Base-by-base conservation (phyloP, 2,329 filamentous ascomycete species). In the Parasarocladium wereldwijsianum region DNA sequence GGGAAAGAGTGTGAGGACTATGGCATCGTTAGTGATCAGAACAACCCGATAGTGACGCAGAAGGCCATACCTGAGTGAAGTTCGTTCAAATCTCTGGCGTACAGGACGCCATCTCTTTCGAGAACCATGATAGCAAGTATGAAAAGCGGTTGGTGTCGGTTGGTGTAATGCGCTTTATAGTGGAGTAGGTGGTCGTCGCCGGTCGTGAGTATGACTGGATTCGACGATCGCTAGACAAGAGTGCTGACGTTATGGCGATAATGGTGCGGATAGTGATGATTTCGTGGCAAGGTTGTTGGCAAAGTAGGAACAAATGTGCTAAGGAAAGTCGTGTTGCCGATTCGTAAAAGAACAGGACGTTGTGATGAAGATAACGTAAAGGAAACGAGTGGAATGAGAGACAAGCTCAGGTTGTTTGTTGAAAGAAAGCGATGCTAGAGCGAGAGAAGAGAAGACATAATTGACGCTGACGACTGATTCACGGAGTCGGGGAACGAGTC, bases 301-400 rank as follows among this genome's bases (percentile, higher is more conserved):
- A n/a, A n/a, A n/a, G n/a, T n/a, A n/a, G n/a, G n/a, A n/a, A n/a
- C n/a, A n/a, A n/a, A n/a, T n/a, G n/a, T n/a, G n/a, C n/a, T n/a
- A n/a, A n/a, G n/a, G n/a, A n/a, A n/a, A n/a, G 22, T 37, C 34
- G 21, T 21, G 26, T 32, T 15, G n/a, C n/a, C n/a, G n/a, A n/a
- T n/a, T n/a, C n/a, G n/a, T n/a, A n/a, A n/a, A n/a, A n/a, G n/a
- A n/a, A n/a, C n/a, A 38, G 32, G 35, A 37, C 27, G 17, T 11
- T 18, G 22, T 25, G 28, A 27, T 20, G 17, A 24, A 33, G 24
- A 16, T 17, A 38, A 27, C 11, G 19, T 11, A 15, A 24, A n/a
- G n/a, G 39, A 50, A 60, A 60, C 54, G 58, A 61, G 53, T 54
- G 58, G 42, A 55, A 47, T 44, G 40, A 46, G 57, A 61, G 58